Percentiles rank a stretch among this genome's conserved stretches.
These are phyloP conservation scores for Tulasnella sp. DNA, from an alignment of 768 basidiomycete genomes.

Conservation along the genomic window DNA sequence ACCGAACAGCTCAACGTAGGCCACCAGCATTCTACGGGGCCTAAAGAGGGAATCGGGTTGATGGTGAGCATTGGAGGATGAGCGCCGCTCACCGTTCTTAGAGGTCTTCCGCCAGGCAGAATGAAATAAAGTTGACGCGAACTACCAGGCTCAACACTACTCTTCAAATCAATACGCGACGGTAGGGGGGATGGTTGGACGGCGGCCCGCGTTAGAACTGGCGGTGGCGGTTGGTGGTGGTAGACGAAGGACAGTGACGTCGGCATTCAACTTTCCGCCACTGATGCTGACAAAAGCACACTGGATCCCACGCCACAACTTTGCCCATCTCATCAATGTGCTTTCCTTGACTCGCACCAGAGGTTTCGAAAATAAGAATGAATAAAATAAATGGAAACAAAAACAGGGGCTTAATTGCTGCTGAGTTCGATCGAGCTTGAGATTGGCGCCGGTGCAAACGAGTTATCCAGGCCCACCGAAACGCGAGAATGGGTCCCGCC, in stretches of 20 bases:
- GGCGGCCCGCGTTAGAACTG: neutral
- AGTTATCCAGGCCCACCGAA: no score
- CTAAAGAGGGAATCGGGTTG: neutral
- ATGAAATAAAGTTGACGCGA: no score
- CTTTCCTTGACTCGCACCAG: no score
- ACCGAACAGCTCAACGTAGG: neutral
- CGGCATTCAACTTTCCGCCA: neutral
- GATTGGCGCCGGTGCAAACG: no score
- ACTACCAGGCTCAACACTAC: no score
- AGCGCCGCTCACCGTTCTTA: neutral
- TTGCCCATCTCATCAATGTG: neutral
- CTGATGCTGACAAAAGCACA: neutral
- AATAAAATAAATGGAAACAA: neutral
- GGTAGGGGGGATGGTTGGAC: no score
- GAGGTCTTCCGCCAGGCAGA: no score
- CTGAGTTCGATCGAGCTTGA: neutral
- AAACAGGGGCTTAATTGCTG: neutral
- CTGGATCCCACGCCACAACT: neutral
- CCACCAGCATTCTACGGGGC: neutral
- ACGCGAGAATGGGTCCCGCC: no score
- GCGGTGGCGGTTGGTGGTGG: neutral
- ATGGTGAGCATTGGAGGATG: neutral
- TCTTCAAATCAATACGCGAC: no score
- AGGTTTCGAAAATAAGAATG: neutral
- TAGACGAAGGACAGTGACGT: neutral